A percentile compares a stretch with the other conserved stretches of the same genome.
phyloP scores from a whole-genome alignment of 2,329 filamentous ascomycete species.

The Xylaria digitata region DNA sequence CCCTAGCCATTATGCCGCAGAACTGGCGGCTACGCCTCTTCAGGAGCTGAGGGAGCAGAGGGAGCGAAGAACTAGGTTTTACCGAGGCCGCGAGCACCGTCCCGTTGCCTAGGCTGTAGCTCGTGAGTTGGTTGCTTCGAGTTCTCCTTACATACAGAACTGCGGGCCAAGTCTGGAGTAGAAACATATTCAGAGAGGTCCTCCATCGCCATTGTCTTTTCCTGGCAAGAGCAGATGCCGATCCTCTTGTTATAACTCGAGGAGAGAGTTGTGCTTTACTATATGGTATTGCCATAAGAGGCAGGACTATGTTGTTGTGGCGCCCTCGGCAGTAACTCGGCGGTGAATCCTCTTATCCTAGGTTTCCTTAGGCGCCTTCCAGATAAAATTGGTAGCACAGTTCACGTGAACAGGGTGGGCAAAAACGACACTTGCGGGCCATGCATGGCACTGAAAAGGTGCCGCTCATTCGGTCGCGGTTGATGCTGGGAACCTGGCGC shows the following conservation, averaged over 20 bases:
- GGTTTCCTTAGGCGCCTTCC: conserved; percentile 6
- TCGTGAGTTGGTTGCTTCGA: background rate
- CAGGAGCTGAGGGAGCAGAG: background rate
- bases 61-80: background rate
- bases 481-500: background rate
- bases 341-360: conserved; percentile 22
- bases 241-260: conserved; percentile 30
- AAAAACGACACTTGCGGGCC: conserved; percentile 6
- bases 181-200: conserved; percentile 8
- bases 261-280: conserved; percentile 2
- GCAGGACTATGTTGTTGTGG: conserved; percentile 26
- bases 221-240: conserved; percentile 25
- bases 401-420: background rate
- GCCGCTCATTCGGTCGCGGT: background rate
- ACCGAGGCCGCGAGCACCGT: background rate
- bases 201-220: conserved; percentile 17
- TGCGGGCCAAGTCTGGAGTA: conserved; percentile 4
- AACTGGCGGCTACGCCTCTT: conserved; percentile 3
- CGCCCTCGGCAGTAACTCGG: conserved; percentile 34
- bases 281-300: conserved; percentile 23
- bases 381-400: conserved; percentile 13
- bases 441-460: conserved; percentile 6
- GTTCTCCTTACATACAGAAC: background rate
- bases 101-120: conserved; percentile 1
- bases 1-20: conserved; percentile 8